Conservation (phyloP, 345 rosid genomes). For the Chamaenerion angustifolium region DNA sequence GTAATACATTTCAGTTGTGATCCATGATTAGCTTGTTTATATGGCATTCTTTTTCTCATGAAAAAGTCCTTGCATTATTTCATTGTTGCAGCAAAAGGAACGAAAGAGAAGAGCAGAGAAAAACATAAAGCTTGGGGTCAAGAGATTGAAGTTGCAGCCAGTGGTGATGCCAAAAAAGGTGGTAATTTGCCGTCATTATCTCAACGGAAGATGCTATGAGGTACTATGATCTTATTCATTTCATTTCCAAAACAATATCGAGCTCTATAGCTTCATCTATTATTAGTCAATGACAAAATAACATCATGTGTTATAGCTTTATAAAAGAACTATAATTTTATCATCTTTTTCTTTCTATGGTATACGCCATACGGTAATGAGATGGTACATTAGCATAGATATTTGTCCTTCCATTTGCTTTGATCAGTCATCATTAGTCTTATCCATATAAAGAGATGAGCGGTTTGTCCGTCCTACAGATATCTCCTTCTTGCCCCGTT, state of each 20-base stretch:
- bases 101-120: constrained; percentile 64
- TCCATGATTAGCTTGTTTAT: background rate
- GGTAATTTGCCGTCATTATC: constrained; percentile 54
- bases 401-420: no score
- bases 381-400: no score
- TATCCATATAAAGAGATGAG: no score
- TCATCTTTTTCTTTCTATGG: no score
- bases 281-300: background rate
- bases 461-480: no score
- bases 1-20: background rate
- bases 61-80: background rate
- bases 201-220: constrained; percentile 73
- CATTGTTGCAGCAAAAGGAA: constrained; percentile 34
- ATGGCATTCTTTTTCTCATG: background rate
- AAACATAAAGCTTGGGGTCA: constrained; percentile 67
- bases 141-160: constrained; percentile 57
- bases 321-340: no score
- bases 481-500: no score
- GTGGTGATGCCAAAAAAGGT: constrained; percentile 47
- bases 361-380: no score
- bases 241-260: background rate
- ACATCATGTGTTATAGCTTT: no score
- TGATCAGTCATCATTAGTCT: no score
- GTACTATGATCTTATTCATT: constrained; percentile 9
- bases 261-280: background rate